phyloP scores from a whole-genome alignment of 2,329 filamentous ascomycete genomes.

The Alternaria ventricosa region DNA sequence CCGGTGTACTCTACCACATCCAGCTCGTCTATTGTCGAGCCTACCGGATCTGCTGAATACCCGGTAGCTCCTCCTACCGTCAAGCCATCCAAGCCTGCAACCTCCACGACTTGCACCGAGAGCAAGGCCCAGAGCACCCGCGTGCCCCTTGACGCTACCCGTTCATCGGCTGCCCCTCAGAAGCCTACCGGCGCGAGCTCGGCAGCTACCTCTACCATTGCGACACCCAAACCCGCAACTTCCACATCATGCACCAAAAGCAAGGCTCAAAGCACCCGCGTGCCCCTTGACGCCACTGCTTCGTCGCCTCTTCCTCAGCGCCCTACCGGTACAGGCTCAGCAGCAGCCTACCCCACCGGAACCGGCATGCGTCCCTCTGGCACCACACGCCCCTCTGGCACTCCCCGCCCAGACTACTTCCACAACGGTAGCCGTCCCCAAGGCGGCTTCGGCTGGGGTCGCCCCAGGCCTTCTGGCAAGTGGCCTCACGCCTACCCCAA shows the following conservation, averaged over 20 bases:
- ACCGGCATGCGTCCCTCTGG: constrained; percentile 5
- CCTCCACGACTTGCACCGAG: neutral
- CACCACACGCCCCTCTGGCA: constrained; percentile 5
- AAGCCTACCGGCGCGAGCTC: constrained; percentile 7
- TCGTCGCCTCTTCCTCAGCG: neutral
- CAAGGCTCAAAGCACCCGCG: neutral
- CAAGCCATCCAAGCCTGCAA: neutral
- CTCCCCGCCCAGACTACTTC: constrained; percentile 7
- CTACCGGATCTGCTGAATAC: constrained; percentile 9
- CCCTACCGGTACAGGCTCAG: constrained; percentile 7
- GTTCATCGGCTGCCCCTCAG: constrained; percentile 1
- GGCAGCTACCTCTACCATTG: constrained; percentile 1
- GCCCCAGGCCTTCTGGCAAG: constrained; percentile 23
- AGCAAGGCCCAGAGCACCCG: neutral
- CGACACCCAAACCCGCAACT: neutral
- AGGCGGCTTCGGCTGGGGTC: constrained; percentile 20
- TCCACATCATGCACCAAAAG: neutral
- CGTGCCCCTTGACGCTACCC: constrained; percentile 3
- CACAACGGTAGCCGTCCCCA: constrained; percentile 7
- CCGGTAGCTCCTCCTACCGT: constrained; percentile 5
- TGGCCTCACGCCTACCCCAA: constrained; percentile 13
- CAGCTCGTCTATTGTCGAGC: constrained; percentile 9
- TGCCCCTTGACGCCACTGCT: constrained; percentile 4
- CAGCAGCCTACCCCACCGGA: constrained; percentile 4
- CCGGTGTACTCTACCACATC: constrained; percentile 23